Conservation (phyloP, 805 yeast species). For the Sugiyamaella floridensis region DNA sequence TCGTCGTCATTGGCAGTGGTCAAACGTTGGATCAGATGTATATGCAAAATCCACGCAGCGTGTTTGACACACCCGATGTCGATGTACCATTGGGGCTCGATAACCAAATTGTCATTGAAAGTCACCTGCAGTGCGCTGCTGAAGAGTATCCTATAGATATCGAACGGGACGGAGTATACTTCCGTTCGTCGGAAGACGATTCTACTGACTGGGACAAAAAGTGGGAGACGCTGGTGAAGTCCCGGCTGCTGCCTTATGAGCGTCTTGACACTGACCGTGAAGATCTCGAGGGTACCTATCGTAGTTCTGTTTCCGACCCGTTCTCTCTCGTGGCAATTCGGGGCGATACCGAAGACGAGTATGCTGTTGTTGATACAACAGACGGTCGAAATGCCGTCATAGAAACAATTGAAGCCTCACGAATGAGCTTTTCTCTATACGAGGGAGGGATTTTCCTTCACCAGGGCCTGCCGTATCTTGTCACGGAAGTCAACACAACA, state of each 20-base stretch:
- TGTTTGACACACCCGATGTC: constrained; percentile 46
- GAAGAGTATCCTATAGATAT: constrained; percentile 65
- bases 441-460: constrained; percentile 91
- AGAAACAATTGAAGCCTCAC: constrained; percentile 81
- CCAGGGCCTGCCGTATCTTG: constrained; percentile 86
- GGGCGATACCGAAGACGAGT: constrained; percentile 73
- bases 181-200: constrained; percentile 34
- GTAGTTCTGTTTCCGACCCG: constrained; percentile 64
- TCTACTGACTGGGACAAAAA: neutral
- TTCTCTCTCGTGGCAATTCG: constrained; percentile 67
- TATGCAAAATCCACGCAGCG: constrained; percentile 56
- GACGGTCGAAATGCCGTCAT: constrained; percentile 56
- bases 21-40: constrained; percentile 84
- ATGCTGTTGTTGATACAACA: constrained; percentile 86
- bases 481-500: constrained; percentile 74
- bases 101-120: constrained; percentile 57
- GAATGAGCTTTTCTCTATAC: constrained; percentile 85
- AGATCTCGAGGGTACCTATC: neutral
- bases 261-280: neutral
- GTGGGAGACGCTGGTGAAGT: constrained; percentile 28
- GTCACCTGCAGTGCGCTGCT: constrained; percentile 93
- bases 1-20: constrained; percentile 71
- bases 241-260: constrained; percentile 36
- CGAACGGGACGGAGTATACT: constrained; percentile 49
- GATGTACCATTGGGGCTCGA: constrained; percentile 56